These are phyloP conservation scores for Melaleuca alternifolia DNA, from an alignment of 345 rosid species.

Conservation along the genomic window DNA sequence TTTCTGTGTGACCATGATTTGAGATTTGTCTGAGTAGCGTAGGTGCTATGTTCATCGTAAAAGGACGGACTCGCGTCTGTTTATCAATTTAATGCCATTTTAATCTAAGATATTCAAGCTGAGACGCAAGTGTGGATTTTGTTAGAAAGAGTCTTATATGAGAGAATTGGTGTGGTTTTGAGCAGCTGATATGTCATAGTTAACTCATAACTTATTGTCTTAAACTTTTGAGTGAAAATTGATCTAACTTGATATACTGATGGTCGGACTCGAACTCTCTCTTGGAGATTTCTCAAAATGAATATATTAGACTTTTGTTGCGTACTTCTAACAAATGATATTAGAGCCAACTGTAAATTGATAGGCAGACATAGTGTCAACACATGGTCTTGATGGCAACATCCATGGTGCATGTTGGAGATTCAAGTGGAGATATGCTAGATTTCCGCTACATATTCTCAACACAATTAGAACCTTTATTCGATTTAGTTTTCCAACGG, in stretches of 20 bases:
- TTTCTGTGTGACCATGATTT: background rate
- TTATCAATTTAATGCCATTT: background rate
- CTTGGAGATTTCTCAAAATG: background rate
- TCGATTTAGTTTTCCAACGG: background rate
- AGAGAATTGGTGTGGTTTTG: background rate
- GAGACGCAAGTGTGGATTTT: background rate
- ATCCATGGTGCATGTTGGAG: background rate
- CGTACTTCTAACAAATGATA: too few relatives aligned
- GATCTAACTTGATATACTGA: background rate
- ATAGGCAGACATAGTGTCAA: too few relatives aligned
- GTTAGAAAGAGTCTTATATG: background rate
- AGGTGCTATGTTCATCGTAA: background rate
- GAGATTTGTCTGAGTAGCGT: background rate
- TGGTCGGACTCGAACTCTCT: background rate
- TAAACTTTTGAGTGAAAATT: background rate
- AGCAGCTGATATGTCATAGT: background rate
- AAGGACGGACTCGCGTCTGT: background rate
- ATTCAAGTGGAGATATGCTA: background rate
- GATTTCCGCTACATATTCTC: rapidly evolving
- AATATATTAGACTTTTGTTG: background rate
- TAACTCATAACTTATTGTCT: background rate
- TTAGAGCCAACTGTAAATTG: too few relatives aligned
- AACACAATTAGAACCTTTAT: background rate
- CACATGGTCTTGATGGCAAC: too few relatives aligned
- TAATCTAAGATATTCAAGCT: background rate